Evolutionary conservation across 495 filamentous ascomycete genomes (phyloP).

Genomic region (Annulohypoxylon stygium): DNA sequence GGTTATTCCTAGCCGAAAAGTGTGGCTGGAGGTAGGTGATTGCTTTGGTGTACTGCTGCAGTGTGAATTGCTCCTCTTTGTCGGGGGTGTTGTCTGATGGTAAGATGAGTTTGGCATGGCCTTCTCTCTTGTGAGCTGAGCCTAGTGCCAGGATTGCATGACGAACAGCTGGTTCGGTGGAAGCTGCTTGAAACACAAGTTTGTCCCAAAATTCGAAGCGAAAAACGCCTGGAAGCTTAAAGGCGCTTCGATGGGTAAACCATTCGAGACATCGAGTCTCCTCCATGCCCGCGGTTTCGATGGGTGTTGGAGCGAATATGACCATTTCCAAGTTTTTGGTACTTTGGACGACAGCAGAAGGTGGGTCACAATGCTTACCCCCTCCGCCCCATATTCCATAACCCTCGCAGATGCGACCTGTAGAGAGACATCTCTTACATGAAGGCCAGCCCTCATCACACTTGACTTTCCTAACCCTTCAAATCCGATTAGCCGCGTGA

Average conservation of each 20-base stretch:
- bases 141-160: conserved; percentile 66
- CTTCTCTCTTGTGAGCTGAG: conserved; percentile 56
- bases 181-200: conserved; percentile 60
- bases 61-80: conserved; percentile 52
- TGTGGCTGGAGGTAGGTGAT: conserved; percentile 56
- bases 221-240: conserved; percentile 62
- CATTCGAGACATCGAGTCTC: conserved; percentile 55
- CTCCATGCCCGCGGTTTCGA: conserved; percentile 36
- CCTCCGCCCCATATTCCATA: conserved; percentile 68
- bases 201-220: conserved; percentile 62
- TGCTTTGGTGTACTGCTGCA: conserved; percentile 63
- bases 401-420: conserved; percentile 70
- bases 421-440: conserved; percentile 66
- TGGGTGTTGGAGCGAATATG: conserved; percentile 26
- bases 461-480: conserved; percentile 65
- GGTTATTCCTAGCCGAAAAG: conserved; percentile 39
- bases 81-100: conserved; percentile 25
- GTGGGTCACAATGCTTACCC: conserved; percentile 50
- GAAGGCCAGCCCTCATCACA: conserved; percentile 69
- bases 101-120: conserved; percentile 10
- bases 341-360: conserved; percentile 12
- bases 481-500: conserved; percentile 11
- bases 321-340: conserved; percentile 7
- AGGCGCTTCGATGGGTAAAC: conserved; percentile 58
- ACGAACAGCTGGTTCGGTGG: conserved; percentile 63